Conservation (phyloP, 192 early-diverging fungal genomes). For the Radiomyces spectabilis region DNA sequence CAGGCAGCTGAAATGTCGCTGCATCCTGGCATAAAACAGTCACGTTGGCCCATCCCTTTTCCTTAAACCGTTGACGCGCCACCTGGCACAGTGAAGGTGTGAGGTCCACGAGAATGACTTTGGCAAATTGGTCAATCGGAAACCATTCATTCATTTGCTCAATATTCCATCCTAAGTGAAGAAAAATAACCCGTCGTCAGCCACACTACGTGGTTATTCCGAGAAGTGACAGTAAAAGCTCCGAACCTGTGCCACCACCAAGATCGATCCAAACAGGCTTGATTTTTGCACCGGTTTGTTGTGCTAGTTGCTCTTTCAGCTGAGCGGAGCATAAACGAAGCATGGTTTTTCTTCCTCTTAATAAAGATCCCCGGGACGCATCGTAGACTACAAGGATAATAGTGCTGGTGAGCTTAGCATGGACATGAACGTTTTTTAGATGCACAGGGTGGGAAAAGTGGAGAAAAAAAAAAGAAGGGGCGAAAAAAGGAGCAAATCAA, state of each 20-base stretch:
- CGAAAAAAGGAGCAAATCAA: slow-evolving; percentile 1
- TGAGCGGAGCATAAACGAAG: slow-evolving; percentile 79
- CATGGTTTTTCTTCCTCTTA: slow-evolving; percentile 74
- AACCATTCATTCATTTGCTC: slow-evolving; percentile 70
- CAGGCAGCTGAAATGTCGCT: slow-evolving; percentile 56
- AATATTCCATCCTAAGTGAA: slow-evolving; percentile 53
- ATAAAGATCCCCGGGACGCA: slow-evolving; percentile 57
- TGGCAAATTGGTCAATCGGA: slow-evolving; percentile 67
- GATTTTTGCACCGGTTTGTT: background rate
- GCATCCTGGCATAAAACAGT: slow-evolving; percentile 77
- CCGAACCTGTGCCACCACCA: slow-evolving; percentile 59
- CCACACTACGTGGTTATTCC: background rate
- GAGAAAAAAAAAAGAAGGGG: slow-evolving; percentile 4
- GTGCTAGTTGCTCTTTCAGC: slow-evolving; percentile 36
- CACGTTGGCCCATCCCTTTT: slow-evolving; percentile 75
- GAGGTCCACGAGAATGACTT: slow-evolving; percentile 76
- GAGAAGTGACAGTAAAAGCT: too few species aligned
- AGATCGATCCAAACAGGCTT: slow-evolving; percentile 55
- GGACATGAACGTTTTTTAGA: too few species aligned
- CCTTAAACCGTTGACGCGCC: slow-evolving; percentile 66
- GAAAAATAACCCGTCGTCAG: background rate
- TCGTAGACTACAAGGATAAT: slow-evolving; percentile 57
- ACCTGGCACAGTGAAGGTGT: slow-evolving; percentile 75
- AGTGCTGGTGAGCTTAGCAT: too few species aligned
- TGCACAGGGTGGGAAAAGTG: too few species aligned